Conservation (phyloP, 441 rosid genomes). For the Pelargonium citronellum region DNA sequence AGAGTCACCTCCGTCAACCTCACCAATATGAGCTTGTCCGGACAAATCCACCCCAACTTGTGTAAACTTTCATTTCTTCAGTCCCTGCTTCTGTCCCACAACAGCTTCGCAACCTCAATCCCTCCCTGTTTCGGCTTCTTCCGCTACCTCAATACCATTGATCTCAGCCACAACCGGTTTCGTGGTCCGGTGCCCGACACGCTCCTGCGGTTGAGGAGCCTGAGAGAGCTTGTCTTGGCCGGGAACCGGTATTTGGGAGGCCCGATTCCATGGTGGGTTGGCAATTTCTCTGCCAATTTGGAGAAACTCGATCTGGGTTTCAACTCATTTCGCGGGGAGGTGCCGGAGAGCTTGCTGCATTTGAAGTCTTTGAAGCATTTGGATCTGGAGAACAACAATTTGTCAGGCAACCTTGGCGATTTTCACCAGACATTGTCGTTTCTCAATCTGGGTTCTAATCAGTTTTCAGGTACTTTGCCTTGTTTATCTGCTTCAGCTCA, state of each 20-base stretch:
- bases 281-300: conserved; percentile 49
- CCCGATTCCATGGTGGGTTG: conserved; percentile 57
- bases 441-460: conserved; percentile 66
- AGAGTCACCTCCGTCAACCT: conserved; percentile 57
- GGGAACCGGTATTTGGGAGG: conserved; percentile 58
- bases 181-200: conserved; percentile 52
- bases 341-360: conserved; percentile 51
- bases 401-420: conserved; percentile 50
- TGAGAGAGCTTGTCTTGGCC: conserved; percentile 51
- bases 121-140: conserved; percentile 59
- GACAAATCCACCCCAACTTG: conserved; percentile 49
- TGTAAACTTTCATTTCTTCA: conserved; percentile 51
- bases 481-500: conserved; percentile 58
- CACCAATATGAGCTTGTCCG: conserved; percentile 47
- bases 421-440: conserved; percentile 52
- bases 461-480: conserved; percentile 72
- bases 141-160: conserved; percentile 46
- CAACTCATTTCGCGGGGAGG: conserved; percentile 55
- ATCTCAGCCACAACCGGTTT: conserved; percentile 57
- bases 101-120: conserved; percentile 48
- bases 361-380: conserved; percentile 50
- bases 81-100: conserved; percentile 46
- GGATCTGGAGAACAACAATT: conserved; percentile 55
- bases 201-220: conserved; percentile 36
- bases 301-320: conserved; percentile 59